Conservation (phyloP, 2,329 filamentous ascomycete species). For the Diplodia seriata region DNA sequence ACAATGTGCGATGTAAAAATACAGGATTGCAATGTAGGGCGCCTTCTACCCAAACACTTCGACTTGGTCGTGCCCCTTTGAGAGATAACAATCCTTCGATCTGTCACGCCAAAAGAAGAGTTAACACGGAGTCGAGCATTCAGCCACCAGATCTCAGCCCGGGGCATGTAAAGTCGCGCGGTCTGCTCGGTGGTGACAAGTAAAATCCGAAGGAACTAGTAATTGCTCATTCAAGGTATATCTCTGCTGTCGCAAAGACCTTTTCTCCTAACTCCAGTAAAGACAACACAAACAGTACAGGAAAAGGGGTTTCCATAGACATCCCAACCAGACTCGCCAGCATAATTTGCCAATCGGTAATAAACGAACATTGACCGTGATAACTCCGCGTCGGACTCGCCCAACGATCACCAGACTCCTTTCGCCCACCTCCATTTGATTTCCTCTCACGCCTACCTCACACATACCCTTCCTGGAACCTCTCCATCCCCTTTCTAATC, state of each 20-base stretch:
- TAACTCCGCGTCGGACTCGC: neutral
- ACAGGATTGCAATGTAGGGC: no score
- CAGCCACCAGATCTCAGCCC: no score
- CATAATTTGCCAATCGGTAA: neutral
- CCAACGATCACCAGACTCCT: neutral
- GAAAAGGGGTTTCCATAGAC: neutral
- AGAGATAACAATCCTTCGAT: no score
- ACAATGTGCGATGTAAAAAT: no score
- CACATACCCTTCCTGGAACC: conserved; percentile 31
- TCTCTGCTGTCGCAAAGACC: conserved; percentile 23
- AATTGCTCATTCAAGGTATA: conserved; percentile 12
- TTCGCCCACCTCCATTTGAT: neutral
- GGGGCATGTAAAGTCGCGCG: no score
- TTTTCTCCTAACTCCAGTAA: neutral
- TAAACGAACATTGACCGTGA: neutral
- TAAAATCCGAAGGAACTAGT: neutral
- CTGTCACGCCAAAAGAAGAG: no score
- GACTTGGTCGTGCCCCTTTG: no score
- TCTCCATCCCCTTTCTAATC: conserved; percentile 52
- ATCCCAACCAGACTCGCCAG: neutral
- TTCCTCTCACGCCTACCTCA: neutral
- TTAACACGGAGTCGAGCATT: no score
- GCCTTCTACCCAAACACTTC: no score
- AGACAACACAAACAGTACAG: neutral
- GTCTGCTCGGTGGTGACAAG: no score